Conservation (phyloP, 1,284 basidiomycete genomes). For the Xerocomus nothofagi region DNA sequence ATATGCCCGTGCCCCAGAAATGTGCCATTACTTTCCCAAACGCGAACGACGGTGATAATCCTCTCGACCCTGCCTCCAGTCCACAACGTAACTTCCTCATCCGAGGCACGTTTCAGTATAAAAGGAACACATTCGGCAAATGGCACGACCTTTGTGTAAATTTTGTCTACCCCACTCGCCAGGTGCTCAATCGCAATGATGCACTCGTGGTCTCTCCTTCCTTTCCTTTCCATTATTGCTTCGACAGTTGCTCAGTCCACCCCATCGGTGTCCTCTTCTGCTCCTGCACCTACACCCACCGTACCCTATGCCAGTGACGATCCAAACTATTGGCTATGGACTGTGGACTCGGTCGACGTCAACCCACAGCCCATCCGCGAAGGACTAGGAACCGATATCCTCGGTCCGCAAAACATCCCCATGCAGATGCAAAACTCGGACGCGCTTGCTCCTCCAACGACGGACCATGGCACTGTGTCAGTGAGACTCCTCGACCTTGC, state of each 20-base stretch:
- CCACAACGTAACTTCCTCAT: too few species aligned
- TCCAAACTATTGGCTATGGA: slow-evolving; percentile 36
- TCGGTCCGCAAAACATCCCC: slow-evolving; percentile 50
- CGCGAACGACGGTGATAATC: background rate
- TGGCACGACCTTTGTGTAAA: slow-evolving; percentile 16
- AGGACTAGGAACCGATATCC: slow-evolving; percentile 39
- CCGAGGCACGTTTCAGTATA: slow-evolving; percentile 21
- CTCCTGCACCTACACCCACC: slow-evolving; percentile 29
- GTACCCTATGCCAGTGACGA: slow-evolving; percentile 36
- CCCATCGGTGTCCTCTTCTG: slow-evolving; percentile 22
- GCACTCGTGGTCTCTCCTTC: slow-evolving; percentile 34
- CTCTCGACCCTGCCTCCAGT: slow-evolving; percentile 14
- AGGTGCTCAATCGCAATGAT: slow-evolving; percentile 17
- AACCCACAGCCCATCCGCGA: slow-evolving; percentile 41
- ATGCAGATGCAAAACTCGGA: slow-evolving; percentile 52
- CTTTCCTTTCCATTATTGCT: slow-evolving; percentile 21
- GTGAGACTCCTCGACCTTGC: background rate
- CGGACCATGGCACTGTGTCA: slow-evolving; percentile 45
- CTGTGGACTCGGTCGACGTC: slow-evolving; percentile 19
- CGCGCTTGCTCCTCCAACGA: slow-evolving; percentile 50
- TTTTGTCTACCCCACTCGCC: slow-evolving; percentile 14
- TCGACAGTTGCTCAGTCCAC: slow-evolving; percentile 23
- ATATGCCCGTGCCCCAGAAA: background rate
- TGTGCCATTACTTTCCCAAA: slow-evolving; percentile 11
- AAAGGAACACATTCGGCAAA: slow-evolving; percentile 13